Evolutionary conservation across 352 stramenopile genomes (phyloP), one percentile per base, ranked within the genome.

Genomic region (Pythium volutum): DNA sequence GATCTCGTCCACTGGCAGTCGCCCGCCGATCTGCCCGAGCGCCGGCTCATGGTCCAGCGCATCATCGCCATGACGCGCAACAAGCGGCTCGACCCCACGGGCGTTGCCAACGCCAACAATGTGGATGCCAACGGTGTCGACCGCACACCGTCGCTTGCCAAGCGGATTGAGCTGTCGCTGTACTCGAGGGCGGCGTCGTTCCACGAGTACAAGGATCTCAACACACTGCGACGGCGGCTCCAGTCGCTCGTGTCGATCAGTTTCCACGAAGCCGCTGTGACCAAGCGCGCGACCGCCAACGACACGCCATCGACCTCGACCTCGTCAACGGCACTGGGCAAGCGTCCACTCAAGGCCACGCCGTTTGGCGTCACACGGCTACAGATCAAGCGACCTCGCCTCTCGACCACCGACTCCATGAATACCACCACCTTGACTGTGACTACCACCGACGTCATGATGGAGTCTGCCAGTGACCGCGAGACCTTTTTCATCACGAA

Each of bases 221-320:
- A 93, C 72, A 95, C 85, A 22, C 62, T 95, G 55, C 83, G 84
- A 11, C 71, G 84, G 11, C 77, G 85, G 7, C 69, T 95, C 29
- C 86, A 95, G 69, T 93, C 82, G 45, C 78, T 95, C 36, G 86
- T 93, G 46, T 89, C 83, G 57, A 74, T 95, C n/a, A 93, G 83
- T 64, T 95, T 89, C 68, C 85, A 95, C 54, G 85, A 95, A 58
- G 85, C 85, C 0, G 85, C 85, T 0, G 83, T 87, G 20, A 77
- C 80, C 16, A 82, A 87, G 23, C 69, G 76, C 15, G 78, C 39
- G 26, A 65, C 48, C 43, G 51, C 56, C 72, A 57, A 25, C 62
- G 66, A 54, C 48, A 43, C 72, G 59, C 66, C 51, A 15, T 70
- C 36, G 33, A 38, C 33, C 33, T 38, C 33, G 12, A 38, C 33